Evolutionary conservation across 257 asterid species (phyloP), one percentile per base, ranked within the genome.

Genomic region (Asclepias syriaca): DNA sequence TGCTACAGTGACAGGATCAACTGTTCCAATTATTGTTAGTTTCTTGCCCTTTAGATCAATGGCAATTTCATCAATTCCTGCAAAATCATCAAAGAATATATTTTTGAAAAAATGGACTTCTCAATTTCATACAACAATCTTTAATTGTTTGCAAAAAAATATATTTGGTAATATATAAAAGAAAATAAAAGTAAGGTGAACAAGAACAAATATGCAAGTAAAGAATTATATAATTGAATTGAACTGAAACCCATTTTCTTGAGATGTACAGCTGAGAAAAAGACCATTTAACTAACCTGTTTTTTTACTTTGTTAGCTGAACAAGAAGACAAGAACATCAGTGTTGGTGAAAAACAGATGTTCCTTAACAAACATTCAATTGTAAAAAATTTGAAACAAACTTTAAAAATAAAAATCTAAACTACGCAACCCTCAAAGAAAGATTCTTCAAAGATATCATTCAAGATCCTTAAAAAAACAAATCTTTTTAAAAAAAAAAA

Each of bases 1-100:
- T n/a, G 83, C 98, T 4, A 87, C 96, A 4, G 80, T 75, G 10
- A 93, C 91, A 0, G 98, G 98, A 72, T 93, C 98, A 14, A 91
- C 97, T 0, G 87, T 87, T 56, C 98, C 98, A 7, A 93, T 84
- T 39, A 93, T 78, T 0, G 86, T 89, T 53, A 93, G 82, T 54
- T 85, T 93, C 84, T 88, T 88, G 15, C 87, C 96, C 76, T 89
- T 89, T 57, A 91, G 78, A 64, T 91, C 97, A 51, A 93, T 71
- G 22, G 86, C 27, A 39, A 93, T 89, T 69, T 87, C 91, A 71
- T 93, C 87, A 65, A 93, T 93, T 21, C 97, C 97, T 90, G 71
- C 67, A 69, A 68, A 45, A 34, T 65, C 59, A 49, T 18, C 45
- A 32, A 29, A 29, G 18, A 27, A 59, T 3, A 0, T 37, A 29